These are phyloP conservation scores for Babesia ovis DNA, from an alignment of 169 alveolate genomes.

Conservation along the genomic window DNA sequence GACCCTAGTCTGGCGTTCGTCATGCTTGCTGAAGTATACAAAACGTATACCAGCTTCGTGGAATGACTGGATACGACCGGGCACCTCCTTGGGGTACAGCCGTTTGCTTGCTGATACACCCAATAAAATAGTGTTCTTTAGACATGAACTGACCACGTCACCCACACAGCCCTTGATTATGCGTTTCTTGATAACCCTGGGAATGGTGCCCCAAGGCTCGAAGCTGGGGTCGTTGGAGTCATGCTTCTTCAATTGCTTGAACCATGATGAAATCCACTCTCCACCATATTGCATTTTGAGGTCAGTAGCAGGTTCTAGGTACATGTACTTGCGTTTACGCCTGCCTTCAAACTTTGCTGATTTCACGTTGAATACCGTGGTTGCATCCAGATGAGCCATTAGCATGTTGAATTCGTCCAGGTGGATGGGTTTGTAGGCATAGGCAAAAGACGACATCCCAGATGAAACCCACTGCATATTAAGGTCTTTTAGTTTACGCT, in stretches of 20 bases:
- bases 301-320: slow-evolving; percentile 16
- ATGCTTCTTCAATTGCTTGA: slow-evolving; percentile 35
- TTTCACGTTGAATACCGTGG: slow-evolving; percentile 41
- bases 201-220: slow-evolving; percentile 11
- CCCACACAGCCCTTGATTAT: slow-evolving; percentile 52
- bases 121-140: slow-evolving; percentile 48
- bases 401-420: slow-evolving; percentile 63
- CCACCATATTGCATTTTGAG: slow-evolving; percentile 21
- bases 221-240: neutral
- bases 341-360: slow-evolving; percentile 16
- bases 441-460: slow-evolving; percentile 59
- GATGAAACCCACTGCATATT: slow-evolving; percentile 68
- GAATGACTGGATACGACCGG: slow-evolving; percentile 52
- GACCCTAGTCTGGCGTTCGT: slow-evolving; percentile 71
- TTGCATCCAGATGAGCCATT: slow-evolving; percentile 46
- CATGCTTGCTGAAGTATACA: slow-evolving; percentile 75
- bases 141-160: slow-evolving; percentile 54
- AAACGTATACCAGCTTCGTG: slow-evolving; percentile 78
- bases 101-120: slow-evolving; percentile 58
- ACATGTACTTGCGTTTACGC: slow-evolving; percentile 46
- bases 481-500: slow-evolving; percentile 59
- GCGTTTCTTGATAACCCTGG: slow-evolving; percentile 19
- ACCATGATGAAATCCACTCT: slow-evolving; percentile 22
- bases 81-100: slow-evolving; percentile 61
- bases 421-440: slow-evolving; percentile 62